Conservation (phyloP, 768 basidiomycete genomes). For the Termitomyces sp. region DNA sequence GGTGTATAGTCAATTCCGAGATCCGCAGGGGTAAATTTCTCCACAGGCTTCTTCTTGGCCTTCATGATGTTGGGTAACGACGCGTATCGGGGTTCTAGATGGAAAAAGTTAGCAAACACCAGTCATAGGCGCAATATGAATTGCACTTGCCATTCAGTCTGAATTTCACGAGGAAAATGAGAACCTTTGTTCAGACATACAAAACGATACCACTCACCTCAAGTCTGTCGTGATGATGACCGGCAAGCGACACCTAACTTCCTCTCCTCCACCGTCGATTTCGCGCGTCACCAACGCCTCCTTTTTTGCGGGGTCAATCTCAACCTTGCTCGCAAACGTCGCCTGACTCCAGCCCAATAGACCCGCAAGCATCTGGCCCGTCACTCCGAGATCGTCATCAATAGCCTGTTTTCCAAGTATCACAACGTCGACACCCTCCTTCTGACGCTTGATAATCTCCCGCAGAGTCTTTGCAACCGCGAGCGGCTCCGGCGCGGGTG, state of each 20-base stretch:
- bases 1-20: constrained; percentile 84
- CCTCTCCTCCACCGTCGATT: constrained; percentile 92
- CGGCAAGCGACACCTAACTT: constrained; percentile 76
- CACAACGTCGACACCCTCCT: constrained; percentile 71
- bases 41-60: constrained; percentile 98
- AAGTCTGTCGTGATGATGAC: constrained; percentile 91
- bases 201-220: constrained; percentile 49
- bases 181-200: not conserved
- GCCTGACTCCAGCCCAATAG: constrained; percentile 92
- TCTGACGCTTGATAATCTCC: constrained; percentile 66
- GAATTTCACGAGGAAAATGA: constrained; percentile 1
- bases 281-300: constrained; percentile 79
- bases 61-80: constrained; percentile 98
- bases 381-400: constrained; percentile 94
- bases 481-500: constrained; percentile 83
- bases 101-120: constrained; percentile 5
- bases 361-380: constrained; percentile 96
- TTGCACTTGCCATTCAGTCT: constrained; percentile 68
- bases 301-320: constrained; percentile 60
- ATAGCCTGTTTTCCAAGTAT: constrained; percentile 99
- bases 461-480: constrained; percentile 85
- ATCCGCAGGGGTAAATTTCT: constrained; percentile 77
- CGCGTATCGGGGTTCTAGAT: constrained; percentile 89
- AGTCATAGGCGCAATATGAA: not conserved
- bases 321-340: constrained; percentile 89